These are phyloP conservation scores for Heterobasidion irregulare DNA, from an alignment of 1,284 basidiomycete genomes.

Conservation along the genomic window DNA sequence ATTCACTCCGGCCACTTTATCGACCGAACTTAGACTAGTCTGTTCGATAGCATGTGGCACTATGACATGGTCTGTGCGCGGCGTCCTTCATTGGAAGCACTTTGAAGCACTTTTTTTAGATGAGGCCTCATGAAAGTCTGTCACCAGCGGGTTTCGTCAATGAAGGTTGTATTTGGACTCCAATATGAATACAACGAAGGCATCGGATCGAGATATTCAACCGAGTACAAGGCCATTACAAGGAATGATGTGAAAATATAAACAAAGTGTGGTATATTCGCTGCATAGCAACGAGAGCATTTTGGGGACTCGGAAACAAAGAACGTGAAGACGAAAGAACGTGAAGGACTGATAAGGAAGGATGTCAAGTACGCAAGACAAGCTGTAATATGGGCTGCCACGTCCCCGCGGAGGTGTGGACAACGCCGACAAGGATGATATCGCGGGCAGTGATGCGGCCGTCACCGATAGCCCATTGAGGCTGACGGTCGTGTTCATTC, in stretches of 20 bases:
- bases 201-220: no score
- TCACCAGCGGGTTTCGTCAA: no score
- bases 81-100: background rate
- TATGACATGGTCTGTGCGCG: background rate
- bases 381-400: constrained; percentile 14
- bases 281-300: background rate
- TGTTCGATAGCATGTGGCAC: background rate
- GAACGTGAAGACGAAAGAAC: background rate
- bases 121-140: no score
- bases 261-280: background rate
- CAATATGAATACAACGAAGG: no score
- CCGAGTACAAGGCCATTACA: no score
- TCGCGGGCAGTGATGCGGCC: constrained; percentile 7
- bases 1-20: background rate
- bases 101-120: no score
- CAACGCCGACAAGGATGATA: constrained; percentile 9
- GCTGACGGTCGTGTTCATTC: background rate
- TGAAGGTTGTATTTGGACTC: no score
- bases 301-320: background rate
- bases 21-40: background rate
- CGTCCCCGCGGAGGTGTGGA: constrained; percentile 11
- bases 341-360: background rate
- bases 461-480: constrained; percentile 9
- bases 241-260: no score
- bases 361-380: background rate